Conservation (phyloP, 1,139 yeast genomes). For the Pichia sp. region DNA sequence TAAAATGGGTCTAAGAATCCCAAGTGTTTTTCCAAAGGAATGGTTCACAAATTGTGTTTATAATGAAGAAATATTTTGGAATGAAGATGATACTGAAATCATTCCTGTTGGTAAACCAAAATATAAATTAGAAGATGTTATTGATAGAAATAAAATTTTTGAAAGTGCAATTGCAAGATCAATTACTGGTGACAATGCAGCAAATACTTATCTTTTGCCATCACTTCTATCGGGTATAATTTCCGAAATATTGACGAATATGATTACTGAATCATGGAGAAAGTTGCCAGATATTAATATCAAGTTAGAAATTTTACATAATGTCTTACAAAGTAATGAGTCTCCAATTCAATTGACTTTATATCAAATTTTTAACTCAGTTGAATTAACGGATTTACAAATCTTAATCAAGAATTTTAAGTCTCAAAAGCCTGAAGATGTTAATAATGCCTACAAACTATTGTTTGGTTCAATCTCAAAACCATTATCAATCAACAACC, state of each 20-base stretch:
- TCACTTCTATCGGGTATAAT: slow-evolving; percentile 27
- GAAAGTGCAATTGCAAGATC: slow-evolving; percentile 25
- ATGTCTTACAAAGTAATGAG: slow-evolving; percentile 44
- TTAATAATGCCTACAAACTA: slow-evolving; percentile 25
- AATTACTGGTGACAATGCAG: slow-evolving; percentile 11
- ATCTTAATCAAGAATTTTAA: slow-evolving; percentile 21
- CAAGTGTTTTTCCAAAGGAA: slow-evolving; percentile 41
- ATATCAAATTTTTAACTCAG: slow-evolving; percentile 40
- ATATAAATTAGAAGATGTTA: slow-evolving; percentile 26
- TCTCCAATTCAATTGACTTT: slow-evolving; percentile 47
- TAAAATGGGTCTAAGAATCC: slow-evolving; percentile 47
- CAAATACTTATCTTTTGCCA: slow-evolving; percentile 27
- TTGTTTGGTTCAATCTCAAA: slow-evolving; percentile 17
- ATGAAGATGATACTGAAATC: slow-evolving; percentile 12
- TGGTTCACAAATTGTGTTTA: slow-evolving; percentile 30
- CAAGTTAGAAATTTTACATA: slow-evolving; percentile 50
- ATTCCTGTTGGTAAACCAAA: slow-evolving; percentile 29
- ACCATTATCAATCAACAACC: slow-evolving; percentile 22
- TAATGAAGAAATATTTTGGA: slow-evolving; percentile 25
- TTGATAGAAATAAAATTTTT: slow-evolving; percentile 24
- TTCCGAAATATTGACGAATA: slow-evolving; percentile 22
- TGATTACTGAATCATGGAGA: slow-evolving; percentile 26
- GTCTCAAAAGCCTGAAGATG: slow-evolving; percentile 16
- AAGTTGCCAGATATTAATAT: slow-evolving; percentile 27
- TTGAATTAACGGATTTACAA: slow-evolving; percentile 26